Evolutionary conservation across 1,284 basidiomycete species (phyloP).

Genomic region (Apiotrichum akiyoshidainum): DNA sequence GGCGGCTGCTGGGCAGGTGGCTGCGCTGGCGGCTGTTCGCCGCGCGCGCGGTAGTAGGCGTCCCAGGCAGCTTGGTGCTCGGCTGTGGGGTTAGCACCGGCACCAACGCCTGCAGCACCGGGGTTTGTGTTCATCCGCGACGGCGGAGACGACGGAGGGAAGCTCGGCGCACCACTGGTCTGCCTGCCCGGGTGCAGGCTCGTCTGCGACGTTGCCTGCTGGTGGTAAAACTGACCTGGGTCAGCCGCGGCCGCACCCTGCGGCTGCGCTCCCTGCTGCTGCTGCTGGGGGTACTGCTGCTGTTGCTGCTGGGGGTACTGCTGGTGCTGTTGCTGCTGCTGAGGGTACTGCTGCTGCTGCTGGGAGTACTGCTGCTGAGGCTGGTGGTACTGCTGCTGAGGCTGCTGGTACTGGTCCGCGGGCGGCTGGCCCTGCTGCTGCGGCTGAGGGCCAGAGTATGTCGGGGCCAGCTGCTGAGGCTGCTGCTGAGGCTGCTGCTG

Average conservation of each 20-base stretch:
- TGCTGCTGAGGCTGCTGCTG: slow-evolving; percentile 13
- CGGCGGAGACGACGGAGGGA: slow-evolving; percentile 24
- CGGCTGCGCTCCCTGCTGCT: slow-evolving; percentile 16
- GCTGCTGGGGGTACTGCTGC: neutral
- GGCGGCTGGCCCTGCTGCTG: neutral
- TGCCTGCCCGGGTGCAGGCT: slow-evolving; percentile 4
- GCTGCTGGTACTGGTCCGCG: neutral
- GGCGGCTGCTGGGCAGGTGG: neutral
- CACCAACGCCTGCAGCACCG: slow-evolving; percentile 37
- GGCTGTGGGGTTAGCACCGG: slow-evolving; percentile 32
- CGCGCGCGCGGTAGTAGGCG: slow-evolving; percentile 44
- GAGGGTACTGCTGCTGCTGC: neutral
- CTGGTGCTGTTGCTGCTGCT: neutral
- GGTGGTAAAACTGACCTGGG: slow-evolving; percentile 13
- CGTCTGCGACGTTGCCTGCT: slow-evolving; percentile 5
- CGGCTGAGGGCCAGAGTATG: neutral
- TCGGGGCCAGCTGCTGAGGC: neutral
- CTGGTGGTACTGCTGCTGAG: no score
- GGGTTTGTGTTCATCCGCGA: slow-evolving; percentile 31
- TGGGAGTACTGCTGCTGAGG: neutral
- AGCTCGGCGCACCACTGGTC: slow-evolving; percentile 24
- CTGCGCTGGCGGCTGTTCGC: slow-evolving; percentile 7
- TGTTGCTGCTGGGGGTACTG: neutral
- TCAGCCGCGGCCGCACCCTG: slow-evolving; percentile 1
- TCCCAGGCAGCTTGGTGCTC: slow-evolving; percentile 48